Evolutionary conservation across 1,284 basidiomycete species (phyloP).

Genomic region (Uromyces viciae-fabae): DNA sequence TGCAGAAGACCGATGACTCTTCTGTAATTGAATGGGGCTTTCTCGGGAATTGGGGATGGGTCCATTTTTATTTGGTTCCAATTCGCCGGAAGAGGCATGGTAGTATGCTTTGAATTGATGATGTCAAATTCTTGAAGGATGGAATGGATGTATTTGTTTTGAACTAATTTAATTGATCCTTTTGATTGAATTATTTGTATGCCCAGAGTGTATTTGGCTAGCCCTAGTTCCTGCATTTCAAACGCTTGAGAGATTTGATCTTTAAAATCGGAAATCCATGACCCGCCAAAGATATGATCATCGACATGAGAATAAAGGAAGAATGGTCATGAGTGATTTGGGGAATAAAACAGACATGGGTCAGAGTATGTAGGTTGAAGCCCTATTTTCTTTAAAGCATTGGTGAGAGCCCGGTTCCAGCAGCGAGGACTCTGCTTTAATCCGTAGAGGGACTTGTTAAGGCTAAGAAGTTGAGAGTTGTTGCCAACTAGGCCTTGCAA

Average conservation of each 20-base stretch:
- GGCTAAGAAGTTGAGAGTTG: not conserved
- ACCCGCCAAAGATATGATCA: conserved; percentile 1
- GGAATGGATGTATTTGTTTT: not conserved
- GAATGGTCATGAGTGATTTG: not conserved
- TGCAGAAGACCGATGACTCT: not conserved
- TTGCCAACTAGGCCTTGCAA: not conserved
- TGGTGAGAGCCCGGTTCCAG: not conserved
- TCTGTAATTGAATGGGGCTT: not conserved
- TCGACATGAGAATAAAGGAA: conserved; percentile 3
- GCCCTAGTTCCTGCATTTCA: not conserved
- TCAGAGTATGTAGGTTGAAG: not conserved
- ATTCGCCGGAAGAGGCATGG: not conserved
- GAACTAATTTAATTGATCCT: not conserved
- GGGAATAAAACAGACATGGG: conserved; percentile 13
- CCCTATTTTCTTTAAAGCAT: not conserved
- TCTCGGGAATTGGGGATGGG: not conserved
- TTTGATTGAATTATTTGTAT: not conserved
- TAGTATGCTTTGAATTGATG: not conserved
- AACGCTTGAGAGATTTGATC: not conserved
- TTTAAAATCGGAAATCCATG: not conserved
- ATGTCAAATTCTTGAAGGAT: not conserved
- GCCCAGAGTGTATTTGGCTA: conserved; percentile 15
- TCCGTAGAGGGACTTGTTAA: not conserved
- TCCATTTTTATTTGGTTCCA: not conserved
- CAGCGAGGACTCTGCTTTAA: conserved; percentile 16